Percentiles rank a stretch among this genome's conserved stretches.
phyloP scores from a whole-genome alignment of 2,329 filamentous ascomycete genomes.

The Cladosporium sp. region DNA sequence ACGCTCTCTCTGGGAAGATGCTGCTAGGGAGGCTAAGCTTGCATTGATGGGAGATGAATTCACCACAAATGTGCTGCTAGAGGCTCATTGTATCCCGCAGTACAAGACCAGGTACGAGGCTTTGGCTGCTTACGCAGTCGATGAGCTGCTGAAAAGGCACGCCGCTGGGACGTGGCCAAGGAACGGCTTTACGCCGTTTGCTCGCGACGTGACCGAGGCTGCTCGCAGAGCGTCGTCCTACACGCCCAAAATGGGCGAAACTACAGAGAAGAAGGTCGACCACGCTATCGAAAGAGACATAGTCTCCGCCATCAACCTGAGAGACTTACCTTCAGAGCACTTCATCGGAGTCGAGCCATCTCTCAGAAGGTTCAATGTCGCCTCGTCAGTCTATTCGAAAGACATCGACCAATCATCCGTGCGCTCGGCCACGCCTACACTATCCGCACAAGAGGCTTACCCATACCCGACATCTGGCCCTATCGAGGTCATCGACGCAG shows the following conservation, averaged over 20 bases:
- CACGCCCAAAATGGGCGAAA: neutral
- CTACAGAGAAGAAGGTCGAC: neutral
- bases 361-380: neutral
- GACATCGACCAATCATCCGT: neutral
- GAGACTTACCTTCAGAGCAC: neutral
- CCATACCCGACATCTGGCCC: neutral
- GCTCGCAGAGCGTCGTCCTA: neutral
- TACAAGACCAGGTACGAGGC: slow-evolving; percentile 22
- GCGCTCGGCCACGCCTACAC: neutral
- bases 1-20: slow-evolving; percentile 26
- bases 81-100: slow-evolving; percentile 23
- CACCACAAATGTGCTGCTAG: slow-evolving; percentile 19
- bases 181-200: too few relatives aligned
- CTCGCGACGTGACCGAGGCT: neutral
- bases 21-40: slow-evolving; percentile 18
- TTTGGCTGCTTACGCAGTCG: slow-evolving; percentile 26
- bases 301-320: neutral
- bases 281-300: neutral
- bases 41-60: slow-evolving; percentile 21
- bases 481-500: neutral
- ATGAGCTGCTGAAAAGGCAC: slow-evolving; percentile 21
- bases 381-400: neutral
- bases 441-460: neutral
- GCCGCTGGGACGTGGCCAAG: neutral
- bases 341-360: neutral